Base-by-base conservation (phyloP, 2,329 filamentous ascomycete species). In the Salinomyces thailandicus region DNA sequence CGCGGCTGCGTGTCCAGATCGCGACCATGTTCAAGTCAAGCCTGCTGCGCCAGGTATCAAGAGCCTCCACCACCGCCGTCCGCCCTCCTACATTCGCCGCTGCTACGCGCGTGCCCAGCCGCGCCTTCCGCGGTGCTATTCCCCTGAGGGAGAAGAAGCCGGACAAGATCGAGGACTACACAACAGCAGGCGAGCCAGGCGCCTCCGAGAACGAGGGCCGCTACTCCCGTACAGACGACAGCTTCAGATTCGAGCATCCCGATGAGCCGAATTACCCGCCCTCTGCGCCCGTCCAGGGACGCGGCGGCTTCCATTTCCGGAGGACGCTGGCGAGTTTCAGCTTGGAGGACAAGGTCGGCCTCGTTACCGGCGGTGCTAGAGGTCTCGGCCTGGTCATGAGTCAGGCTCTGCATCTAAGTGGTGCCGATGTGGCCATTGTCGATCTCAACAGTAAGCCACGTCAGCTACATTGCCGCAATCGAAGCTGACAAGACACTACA, bases 311-410 rank as follows among this genome's bases (percentile, higher is more conserved):
- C 55, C 83, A 91, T 54, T 81, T 84, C 62, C 86, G 85, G 67
- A 79, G 85, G 17, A 93, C 86, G 0, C 73, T 95, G 18, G 78
- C 83, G 20, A 77, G 77, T 29, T 96, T 95, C 66, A 89, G 85
- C 6, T 73, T 96, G 20, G 81, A 93, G 57, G 82, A 78, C 43
- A 81, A 79, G 55, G 82, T 87, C 6, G 85, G 77, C 31, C 69
- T 95, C 27, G 82, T 96, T 26, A 96, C 89, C 1, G 89, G 89
- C 35, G 89, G 87, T 55, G 89, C 89, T 17, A 73, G 87, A 55
- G 89, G 89, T 5, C 63, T 96, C 39, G 89, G 89, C 26, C 68
- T 95, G 43, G 86, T 93, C 50, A 95, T 96, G 82, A 83, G 81
- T 35, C 86, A 94, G 66, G 86, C 83, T 31, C 75, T 94, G 62